Evolutionary conservation across 768 basidiomycete genomes (phyloP).

Genomic region (Russula sp.): DNA sequence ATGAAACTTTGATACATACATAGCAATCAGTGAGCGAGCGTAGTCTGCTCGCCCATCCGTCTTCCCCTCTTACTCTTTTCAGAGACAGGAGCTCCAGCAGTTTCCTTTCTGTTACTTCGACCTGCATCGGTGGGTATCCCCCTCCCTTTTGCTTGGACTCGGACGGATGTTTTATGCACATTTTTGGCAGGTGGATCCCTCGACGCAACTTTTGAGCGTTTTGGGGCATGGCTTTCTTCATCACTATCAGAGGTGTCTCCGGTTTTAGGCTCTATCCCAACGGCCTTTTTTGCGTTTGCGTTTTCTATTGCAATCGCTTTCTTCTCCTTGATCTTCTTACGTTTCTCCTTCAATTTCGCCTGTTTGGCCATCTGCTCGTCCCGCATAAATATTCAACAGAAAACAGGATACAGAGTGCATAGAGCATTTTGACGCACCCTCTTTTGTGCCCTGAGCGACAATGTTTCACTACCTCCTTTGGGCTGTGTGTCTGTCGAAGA

Average conservation of each 20-base stretch:
- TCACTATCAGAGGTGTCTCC: neutral
- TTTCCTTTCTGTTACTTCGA: neutral
- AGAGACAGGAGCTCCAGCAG: neutral
- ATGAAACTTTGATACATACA: neutral
- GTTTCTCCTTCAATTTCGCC: conserved; percentile 45
- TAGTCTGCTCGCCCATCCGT: neutral
- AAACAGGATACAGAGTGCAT: neutral
- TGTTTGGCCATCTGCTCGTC: conserved; percentile 47
- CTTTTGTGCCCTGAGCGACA: conserved; percentile 63
- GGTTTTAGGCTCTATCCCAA: neutral
- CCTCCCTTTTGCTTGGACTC: neutral
- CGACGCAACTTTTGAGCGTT: conserved; percentile 3
- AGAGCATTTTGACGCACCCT: conserved; percentile 44
- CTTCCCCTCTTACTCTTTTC: neutral
- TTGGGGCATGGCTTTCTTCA: neutral
- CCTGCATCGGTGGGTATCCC: neutral
- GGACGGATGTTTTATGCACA: neutral
- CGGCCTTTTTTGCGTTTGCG: conserved; percentile 26
- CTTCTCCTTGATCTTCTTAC: conserved; percentile 47
- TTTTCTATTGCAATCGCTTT: conserved; percentile 41
- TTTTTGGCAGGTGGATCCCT: neutral
- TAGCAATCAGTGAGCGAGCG: neutral
- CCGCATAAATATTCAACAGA: neutral
- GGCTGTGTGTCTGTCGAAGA: conserved; percentile 11
- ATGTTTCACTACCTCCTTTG: conserved; percentile 10